Percentiles rank a stretch among this genome's conserved stretches.
Conservation (phyloP, 2,329 filamentous ascomycete species). For the Aspergillus ochraceus region DNA sequence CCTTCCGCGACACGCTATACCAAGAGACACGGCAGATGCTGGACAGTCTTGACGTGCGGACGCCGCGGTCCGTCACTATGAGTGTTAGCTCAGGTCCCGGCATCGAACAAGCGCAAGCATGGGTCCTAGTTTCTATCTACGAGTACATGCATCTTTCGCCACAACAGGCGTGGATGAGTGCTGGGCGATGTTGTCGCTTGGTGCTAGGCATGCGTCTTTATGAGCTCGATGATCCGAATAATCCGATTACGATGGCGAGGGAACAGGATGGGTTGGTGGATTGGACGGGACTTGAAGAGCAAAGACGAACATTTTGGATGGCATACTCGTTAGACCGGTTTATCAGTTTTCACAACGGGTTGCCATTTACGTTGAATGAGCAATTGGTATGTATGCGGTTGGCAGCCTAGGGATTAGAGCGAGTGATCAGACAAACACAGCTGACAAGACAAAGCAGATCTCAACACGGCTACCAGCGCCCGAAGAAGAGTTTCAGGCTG, state of each 20-base stretch:
- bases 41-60: slow-evolving; percentile 16
- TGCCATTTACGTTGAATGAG: slow-evolving; percentile 30
- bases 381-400: slow-evolving; percentile 20
- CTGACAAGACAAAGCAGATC: slow-evolving; percentile 26
- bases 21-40: slow-evolving; percentile 26
- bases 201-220: slow-evolving; percentile 38
- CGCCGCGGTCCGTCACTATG: not conserved
- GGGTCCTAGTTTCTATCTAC: slow-evolving; percentile 39
- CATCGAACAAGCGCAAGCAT: slow-evolving; percentile 38
- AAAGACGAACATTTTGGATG: slow-evolving; percentile 43
- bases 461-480: slow-evolving; percentile 37
- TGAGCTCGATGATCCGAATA: slow-evolving; percentile 33
- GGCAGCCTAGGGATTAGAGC: not conserved
- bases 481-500: slow-evolving; percentile 38
- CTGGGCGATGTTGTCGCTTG: slow-evolving; percentile 38
- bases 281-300: slow-evolving; percentile 37
- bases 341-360: slow-evolving; percentile 31
- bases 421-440: not conserved
- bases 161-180: slow-evolving; percentile 39
- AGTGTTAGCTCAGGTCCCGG: slow-evolving; percentile 5
- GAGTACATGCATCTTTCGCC: slow-evolving; percentile 37
- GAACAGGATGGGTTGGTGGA: slow-evolving; percentile 16
- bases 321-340: slow-evolving; percentile 41
- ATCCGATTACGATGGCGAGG: slow-evolving; percentile 11
- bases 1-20: slow-evolving; percentile 27